A percentile compares a stretch with the other conserved stretches of the same genome.
Conservation (phyloP, 2,329 filamentous ascomycete species). For the Aschersonia sp. region DNA sequence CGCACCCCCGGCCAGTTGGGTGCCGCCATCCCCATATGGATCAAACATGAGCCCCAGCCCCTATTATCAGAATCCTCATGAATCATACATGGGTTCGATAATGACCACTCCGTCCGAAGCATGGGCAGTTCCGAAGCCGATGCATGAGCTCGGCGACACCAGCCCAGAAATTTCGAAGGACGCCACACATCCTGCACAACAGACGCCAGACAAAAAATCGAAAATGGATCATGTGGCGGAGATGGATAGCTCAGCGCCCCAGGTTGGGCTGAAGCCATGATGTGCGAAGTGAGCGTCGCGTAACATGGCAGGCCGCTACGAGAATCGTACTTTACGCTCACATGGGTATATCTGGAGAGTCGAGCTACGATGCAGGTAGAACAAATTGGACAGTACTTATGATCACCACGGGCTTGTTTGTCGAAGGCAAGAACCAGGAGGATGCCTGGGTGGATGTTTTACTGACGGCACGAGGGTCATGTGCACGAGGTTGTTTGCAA, state of each 20-base stretch:
- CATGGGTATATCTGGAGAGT: too few species aligned
- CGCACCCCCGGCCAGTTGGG: constrained; percentile 1
- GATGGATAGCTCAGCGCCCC: constrained; percentile 7
- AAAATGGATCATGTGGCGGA: constrained; percentile 5
- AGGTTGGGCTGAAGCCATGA: neutral
- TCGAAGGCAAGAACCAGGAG: too few species aligned
- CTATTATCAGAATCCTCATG: constrained; percentile 1
- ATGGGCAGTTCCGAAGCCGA: constrained; percentile 1
- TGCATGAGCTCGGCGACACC: constrained; percentile 4
- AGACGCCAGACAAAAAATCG: neutral
- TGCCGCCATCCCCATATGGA: constrained; percentile 4
- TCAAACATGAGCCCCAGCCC: constrained; percentile 3
- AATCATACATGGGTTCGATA: constrained; percentile 4
- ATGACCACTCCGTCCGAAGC: constrained; percentile 1
- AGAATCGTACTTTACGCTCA: too few species aligned
- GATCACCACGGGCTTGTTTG: too few species aligned
- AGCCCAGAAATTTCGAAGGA: neutral
- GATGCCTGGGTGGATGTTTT: too few species aligned
- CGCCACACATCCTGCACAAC: neutral
- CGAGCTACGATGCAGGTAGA: too few species aligned
- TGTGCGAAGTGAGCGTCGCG: constrained; percentile 20
- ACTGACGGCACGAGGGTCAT: too few species aligned
- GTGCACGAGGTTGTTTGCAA: too few species aligned
- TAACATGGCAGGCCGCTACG: too few species aligned
- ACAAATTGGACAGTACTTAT: too few species aligned